phyloP scores from a whole-genome alignment of 345 rosid species.

The Mercurialis annua region DNA sequence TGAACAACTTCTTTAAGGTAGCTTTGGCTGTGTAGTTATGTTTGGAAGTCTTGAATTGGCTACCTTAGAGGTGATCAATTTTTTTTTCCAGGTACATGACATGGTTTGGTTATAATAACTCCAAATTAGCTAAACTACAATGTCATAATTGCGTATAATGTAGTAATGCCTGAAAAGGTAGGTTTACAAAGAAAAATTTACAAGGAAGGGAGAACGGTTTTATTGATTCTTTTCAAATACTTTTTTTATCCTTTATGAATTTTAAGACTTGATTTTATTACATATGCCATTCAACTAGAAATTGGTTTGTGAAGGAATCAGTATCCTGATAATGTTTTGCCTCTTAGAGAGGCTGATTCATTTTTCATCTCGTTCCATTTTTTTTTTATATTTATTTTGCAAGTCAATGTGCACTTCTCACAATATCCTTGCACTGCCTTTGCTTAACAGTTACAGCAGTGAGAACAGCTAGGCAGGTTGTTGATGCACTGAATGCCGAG shows the following conservation, averaged over 20 bases:
- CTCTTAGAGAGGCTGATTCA: not conserved
- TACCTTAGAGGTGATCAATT: too few relatives aligned
- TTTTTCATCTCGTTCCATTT: not conserved
- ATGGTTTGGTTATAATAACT: too few relatives aligned
- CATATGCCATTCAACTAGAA: not conserved
- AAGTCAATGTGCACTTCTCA: not conserved
- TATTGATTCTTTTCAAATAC: not conserved
- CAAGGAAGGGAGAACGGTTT: too few relatives aligned
- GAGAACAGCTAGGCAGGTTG: slow-evolving; percentile 89
- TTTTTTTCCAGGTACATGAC: too few relatives aligned
- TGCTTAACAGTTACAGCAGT: slow-evolving; percentile 73
- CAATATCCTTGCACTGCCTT: slow-evolving; percentile 15
- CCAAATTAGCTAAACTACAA: too few relatives aligned
- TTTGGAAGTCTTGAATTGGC: too few relatives aligned
- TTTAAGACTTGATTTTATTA: not conserved
- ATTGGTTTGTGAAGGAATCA: not conserved
- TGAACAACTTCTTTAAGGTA: not conserved
- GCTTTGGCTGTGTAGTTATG: too few relatives aligned
- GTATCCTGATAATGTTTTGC: not conserved
- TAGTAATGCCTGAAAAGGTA: too few relatives aligned
- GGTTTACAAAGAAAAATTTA: too few relatives aligned
- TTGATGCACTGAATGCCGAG: slow-evolving; percentile 93
- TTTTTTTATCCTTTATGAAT: not conserved
- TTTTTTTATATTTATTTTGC: slow-evolving; percentile 2
- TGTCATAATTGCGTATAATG: too few relatives aligned